Percentiles rank a stretch among this genome's conserved stretches.
phyloP scores from a whole-genome alignment of 2,329 filamentous ascomycete genomes.

The Verticillium nubilum region DNA sequence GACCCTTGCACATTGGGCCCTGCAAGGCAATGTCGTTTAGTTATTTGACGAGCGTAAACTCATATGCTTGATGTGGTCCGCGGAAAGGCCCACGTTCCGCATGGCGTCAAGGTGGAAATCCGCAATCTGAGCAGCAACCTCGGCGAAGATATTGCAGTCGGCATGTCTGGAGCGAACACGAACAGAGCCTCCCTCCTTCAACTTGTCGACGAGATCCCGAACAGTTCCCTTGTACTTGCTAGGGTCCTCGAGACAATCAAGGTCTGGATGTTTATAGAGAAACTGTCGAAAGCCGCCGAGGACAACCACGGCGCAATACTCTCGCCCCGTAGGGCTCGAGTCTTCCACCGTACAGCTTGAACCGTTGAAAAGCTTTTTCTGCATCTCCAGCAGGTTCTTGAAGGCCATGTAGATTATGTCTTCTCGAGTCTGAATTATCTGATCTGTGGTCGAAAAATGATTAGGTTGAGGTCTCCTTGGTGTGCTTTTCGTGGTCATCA shows the following conservation, averaged over 20 bases:
- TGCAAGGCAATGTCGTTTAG: too few species aligned
- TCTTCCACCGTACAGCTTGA: not conserved
- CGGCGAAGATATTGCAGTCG: not conserved
- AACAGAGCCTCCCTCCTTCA: not conserved
- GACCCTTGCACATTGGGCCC: too few species aligned
- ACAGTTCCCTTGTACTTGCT: not conserved
- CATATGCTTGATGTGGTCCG: not conserved
- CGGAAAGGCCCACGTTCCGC: not conserved
- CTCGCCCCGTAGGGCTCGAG: not conserved
- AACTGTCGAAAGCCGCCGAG: not conserved
- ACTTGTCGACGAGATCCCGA: not conserved
- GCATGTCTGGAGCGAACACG: not conserved
- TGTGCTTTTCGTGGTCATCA: not conserved
- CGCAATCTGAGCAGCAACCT: not conserved
- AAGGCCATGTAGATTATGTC: not conserved
- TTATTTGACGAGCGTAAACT: not conserved
- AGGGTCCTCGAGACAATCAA: not conserved
- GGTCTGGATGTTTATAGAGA: not conserved
- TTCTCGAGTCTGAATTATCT: not conserved
- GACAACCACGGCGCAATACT: not conserved
- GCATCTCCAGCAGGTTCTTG: not conserved
- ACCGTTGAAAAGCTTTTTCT: not conserved
- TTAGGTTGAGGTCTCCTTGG: not conserved
- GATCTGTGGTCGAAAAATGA: not conserved
- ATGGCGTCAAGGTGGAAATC: not conserved